These are phyloP conservation scores for Escallonia herrerae DNA, from an alignment of 129 eudicot species.

Conservation along the genomic window DNA sequence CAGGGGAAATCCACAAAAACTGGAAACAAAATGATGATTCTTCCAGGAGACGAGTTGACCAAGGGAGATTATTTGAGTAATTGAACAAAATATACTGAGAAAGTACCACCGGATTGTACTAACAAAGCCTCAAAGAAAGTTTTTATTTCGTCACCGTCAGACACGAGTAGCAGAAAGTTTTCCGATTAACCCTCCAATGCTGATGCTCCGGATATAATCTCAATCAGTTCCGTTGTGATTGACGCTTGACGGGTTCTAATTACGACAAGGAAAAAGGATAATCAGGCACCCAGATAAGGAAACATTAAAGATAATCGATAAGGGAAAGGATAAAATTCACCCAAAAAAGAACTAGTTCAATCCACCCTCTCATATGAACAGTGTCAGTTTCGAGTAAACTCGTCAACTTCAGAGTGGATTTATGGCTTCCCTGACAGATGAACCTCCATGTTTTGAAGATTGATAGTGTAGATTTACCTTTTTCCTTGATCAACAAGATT, in stretches of 20 bases:
- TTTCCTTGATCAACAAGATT: no score
- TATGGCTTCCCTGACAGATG: not conserved
- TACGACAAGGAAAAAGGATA: not conserved
- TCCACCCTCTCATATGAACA: no score
- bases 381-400: no score
- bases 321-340: no score
- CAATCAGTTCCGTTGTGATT: slow-evolving; percentile 85
- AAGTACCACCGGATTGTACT: not conserved
- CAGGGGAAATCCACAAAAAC: not conserved
- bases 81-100: not conserved
- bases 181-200: slow-evolving; percentile 69
- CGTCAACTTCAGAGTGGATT: no score
- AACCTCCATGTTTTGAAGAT: not conserved
- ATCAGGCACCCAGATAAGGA: not conserved
- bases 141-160: slow-evolving; percentile 51
- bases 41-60: not conserved
- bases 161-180: slow-evolving; percentile 9
- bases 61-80: not conserved
- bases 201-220: slow-evolving; percentile 97
- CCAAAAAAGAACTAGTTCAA: no score
- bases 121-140: not conserved
- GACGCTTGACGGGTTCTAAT: slow-evolving; percentile 89
- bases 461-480: no score
- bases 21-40: not conserved
- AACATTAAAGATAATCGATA: no score